Evolutionary conservation across 129 eudicot species (phyloP), one percentile per base, ranked within the genome.

Genomic region (Flaveria trinervia): DNA sequence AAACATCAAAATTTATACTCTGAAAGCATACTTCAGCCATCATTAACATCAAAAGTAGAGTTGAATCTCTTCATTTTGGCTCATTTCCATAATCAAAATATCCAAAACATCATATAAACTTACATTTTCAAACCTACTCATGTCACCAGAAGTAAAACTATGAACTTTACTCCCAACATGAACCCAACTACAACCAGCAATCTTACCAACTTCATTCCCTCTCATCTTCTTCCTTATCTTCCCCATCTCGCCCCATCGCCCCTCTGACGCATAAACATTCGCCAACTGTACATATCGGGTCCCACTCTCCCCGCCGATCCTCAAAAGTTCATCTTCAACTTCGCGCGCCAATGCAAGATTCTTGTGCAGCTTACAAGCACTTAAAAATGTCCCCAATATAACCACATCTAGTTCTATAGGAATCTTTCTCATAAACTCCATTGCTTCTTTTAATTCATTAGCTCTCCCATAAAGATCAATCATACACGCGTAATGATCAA

Each of bases 181-280:
- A 33, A 89, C 76, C 99, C 99, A 91, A 77, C 99, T 94, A 81
- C 96, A 91, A 65, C 99, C 99, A 0, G 93, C 90, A 80, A 56
- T 39, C 79, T 89, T 94, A 85, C 89, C 89, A 55, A 80, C 94
- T 44, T 89, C 99, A 72, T 69, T 87, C 73, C 88, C 92, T 82
- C 92, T 87, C 97, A 94, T 94, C 87, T 77, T 86, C 91, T 84
- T 94, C 85, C 96, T 84, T 76, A 91, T 80, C 77, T 96, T 89
- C 73, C 96, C 92, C 96, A 83, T 86, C 51, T 94, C 97, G 6
- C 83, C 88, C 97, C 99, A 94, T 56, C 79, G 69, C 26, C 89
- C 96, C 64, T 88, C 90, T 0, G 90, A 83, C 9, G 99, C 99
- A 56, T 94, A 94, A 12, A 84, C 73, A 11, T 91, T 89, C 50